Percentiles rank a stretch among this genome's conserved stretches.
phyloP scores from a whole-genome alignment of 2,329 filamentous ascomycete species.

The Calonectria henricotiae region DNA sequence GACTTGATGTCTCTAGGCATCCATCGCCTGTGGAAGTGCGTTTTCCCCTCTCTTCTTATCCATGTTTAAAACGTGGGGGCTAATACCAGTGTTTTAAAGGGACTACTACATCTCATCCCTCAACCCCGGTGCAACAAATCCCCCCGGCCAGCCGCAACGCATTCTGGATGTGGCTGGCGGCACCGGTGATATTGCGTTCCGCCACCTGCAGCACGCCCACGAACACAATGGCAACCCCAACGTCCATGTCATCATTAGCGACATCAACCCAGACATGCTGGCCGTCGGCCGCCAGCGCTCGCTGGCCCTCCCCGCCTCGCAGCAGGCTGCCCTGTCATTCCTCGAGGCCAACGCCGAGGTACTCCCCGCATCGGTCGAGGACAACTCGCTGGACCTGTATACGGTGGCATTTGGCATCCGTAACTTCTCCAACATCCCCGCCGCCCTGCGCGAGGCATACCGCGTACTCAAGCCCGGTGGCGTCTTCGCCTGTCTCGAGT shows the following conservation, averaged over 20 bases:
- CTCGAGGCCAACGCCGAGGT: conserved; percentile 92
- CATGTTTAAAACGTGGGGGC: conserved; percentile 20
- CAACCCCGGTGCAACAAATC: conserved; percentile 80
- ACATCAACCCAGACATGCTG: conserved; percentile 98
- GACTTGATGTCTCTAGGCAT: conserved; percentile 99
- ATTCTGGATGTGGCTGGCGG: conserved; percentile 98
- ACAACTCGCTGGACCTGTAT: conserved; percentile 89
- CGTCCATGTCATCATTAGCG: conserved; percentile 90
- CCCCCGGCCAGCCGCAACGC: conserved; percentile 68
- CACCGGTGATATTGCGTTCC: conserved; percentile 98
- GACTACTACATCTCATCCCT: conserved; percentile 95
- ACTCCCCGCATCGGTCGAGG: conserved; percentile 75
- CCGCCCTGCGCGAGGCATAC: conserved; percentile 86
- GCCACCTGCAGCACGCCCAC: conserved; percentile 93
- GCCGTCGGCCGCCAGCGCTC: conserved; percentile 88
- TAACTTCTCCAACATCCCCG: conserved; percentile 94
- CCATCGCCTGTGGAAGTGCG: conserved; percentile 92
- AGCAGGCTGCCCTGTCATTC: conserved; percentile 78
- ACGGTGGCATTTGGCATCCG: conserved; percentile 98
- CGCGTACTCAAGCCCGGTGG: conserved; percentile 94
- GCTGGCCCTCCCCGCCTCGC: conserved; percentile 68
- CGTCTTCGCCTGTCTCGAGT: conserved; percentile 97
- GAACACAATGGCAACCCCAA: conserved; percentile 81
- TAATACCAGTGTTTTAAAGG: conserved; percentile 54
- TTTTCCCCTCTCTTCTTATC: conserved; percentile 29